These are phyloP conservation scores for Prillingera fragicola DNA, from an alignment of 1,284 basidiomycete species.

Conservation along the genomic window DNA sequence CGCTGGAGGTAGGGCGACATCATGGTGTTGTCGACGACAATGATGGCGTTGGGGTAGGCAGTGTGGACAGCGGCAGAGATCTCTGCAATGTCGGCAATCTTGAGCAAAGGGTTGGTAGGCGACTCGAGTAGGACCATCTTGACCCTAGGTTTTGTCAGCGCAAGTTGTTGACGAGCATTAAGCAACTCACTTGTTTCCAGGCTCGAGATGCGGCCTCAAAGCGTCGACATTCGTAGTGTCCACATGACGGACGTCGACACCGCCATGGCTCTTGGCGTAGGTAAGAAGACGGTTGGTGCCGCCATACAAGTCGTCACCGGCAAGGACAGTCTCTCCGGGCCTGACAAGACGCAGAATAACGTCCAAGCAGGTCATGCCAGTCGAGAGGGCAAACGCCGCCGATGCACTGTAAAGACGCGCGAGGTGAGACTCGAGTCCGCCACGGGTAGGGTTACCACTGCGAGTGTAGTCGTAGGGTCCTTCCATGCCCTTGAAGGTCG, in stretches of 20 bases:
- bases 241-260: constrained; percentile 86
- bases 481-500: constrained; percentile 94
- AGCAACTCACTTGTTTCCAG: constrained; percentile 54
- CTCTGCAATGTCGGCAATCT: constrained; percentile 82
- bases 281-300: constrained; percentile 92
- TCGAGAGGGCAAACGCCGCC: constrained; percentile 85
- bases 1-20: constrained; percentile 98
- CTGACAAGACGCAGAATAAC: constrained; percentile 90
- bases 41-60: constrained; percentile 69
- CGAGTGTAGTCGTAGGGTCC: constrained; percentile 86
- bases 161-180: background rate
- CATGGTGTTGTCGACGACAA: constrained; percentile 99
- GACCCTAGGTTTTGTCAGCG: constrained; percentile 30
- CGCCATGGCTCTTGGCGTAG: constrained; percentile 83
- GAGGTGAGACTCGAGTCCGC: constrained; percentile 89
- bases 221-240: constrained; percentile 67
- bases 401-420: constrained; percentile 87
- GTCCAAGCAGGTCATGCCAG: constrained; percentile 97
- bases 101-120: constrained; percentile 94
- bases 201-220: constrained; percentile 61
- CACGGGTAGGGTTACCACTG: constrained; percentile 94
- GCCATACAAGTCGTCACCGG: constrained; percentile 96
- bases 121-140: constrained; percentile 93
- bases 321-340: constrained; percentile 89
- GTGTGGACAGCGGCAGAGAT: constrained; percentile 77